Base-by-base conservation (phyloP, 1,284 basidiomycete genomes). In the Xerocomus nothofagi region DNA sequence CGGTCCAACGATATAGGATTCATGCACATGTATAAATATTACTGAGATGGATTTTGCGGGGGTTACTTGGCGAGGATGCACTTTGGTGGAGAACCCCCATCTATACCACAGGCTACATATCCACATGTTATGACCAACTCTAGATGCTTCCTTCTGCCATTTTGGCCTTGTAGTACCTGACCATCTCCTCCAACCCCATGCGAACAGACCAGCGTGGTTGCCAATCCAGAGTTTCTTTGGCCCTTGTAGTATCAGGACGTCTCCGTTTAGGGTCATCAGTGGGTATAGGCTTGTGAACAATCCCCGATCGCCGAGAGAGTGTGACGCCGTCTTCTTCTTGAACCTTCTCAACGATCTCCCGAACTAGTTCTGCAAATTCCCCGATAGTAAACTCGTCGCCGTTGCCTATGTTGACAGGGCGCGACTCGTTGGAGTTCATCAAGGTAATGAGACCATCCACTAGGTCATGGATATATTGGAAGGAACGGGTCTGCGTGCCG, bases 331-430 rank as follows among this genome's bases (percentile, higher is more conserved):
- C 89, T 66, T 92, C 88, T 60, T 78, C 78, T 73, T 94, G 88
- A 20, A 95, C 88, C 73, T 92, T 88, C 71, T 90, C 88, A 49
- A 93, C 93, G 59, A 92, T 84, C 47, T 94, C 90, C 47, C 90
- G 80, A 44, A 95, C 91, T 57, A 92, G 81, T 69, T 89, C 83
- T 26, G 93, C 92, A 66, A 95, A 95, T 59, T 93, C 86, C 48
- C 86, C 81, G 60, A 99, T 96, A 47, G 91, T 93, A 72, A 95
- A 97, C 75, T 99, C 96, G 70, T 96, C 91, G 41, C 82, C 74
- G 64, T 91, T 93, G 54, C 95, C 95, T 58, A 99, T 86, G 79
- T 99, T 99, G 69, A 96, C 91, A 3, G 95, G 94, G 37, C 93
- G 88, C 48, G 87, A 81, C 72, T 95, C 91, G 64, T 82, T 73